Base-by-base conservation (phyloP, 768 basidiomycete genomes). In the Leucocoprinus birnbaumii region DNA sequence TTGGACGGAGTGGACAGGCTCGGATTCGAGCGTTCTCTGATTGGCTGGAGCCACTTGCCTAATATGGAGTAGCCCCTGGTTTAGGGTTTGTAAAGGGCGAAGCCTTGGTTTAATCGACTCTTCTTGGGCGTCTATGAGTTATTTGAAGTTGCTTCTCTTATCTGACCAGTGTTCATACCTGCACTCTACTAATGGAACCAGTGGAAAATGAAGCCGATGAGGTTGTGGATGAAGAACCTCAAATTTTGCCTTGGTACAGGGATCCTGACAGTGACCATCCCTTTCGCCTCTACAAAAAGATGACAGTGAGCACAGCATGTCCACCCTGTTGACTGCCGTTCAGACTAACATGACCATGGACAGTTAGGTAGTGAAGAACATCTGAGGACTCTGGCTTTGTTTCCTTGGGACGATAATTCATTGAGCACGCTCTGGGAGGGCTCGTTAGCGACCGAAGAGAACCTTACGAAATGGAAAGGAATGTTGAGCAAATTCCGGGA, bases 401-500 rank as follows among this genome's bases (percentile, higher is more conserved):
- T 84, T 60, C 83, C 78, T 25, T 80, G 76, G 76, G 61, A 63
- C 21, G 58, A 61, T 21, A 58, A 66, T 14, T 74, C 76, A 59
- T 42, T 80, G 59, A 68, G 65, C 49, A 60, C 51, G 63, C 75
- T 70, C 42, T 83, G 66, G 73, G 53, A 66, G 19, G 75, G 74
- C 9, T 59, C 47, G 24, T 59, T 68, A 1, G 51, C 68, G 48
- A 58, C 63, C 3, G 60, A 68, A 3, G 69, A 77, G n/a, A 46
- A 69, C 9, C 56, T 61, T 5, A 58, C 63, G 2, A 53, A 59
- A 26, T 89, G 86, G 86, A 67, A 62, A 21, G 42, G 41, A 16
- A 73, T 83, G 69, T 64, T 82, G 16, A 61, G 71, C 4, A 64
- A 74, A 40, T 87, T 77, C 70, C 68, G 72, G 45, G 80, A 83